A percentile compares a stretch with the other conserved stretches of the same genome.
Evolutionary conservation across 73 alveolate genomes (phyloP).

Genomic region (Blepharisma japonicum): DNA sequence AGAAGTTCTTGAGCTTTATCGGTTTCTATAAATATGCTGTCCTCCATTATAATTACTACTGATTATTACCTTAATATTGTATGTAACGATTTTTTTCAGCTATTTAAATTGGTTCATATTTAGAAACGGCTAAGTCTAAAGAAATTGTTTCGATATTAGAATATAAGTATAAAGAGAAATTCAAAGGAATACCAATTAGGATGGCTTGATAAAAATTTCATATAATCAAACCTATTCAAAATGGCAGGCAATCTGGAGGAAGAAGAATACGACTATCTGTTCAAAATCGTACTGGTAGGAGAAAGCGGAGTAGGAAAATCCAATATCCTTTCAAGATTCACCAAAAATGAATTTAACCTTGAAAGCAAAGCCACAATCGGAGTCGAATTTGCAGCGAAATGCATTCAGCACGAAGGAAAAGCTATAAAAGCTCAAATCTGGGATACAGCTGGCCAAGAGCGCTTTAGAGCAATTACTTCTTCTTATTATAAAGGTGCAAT

Average conservation of each 20-base stretch:
- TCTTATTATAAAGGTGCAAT: constrained; percentile 44
- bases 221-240: too few species aligned
- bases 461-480: constrained; percentile 44
- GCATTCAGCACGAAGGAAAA: constrained; percentile 38
- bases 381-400: constrained; percentile 59
- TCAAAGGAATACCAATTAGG: too few species aligned
- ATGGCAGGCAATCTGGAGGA: constrained; percentile 25
- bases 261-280: constrained; percentile 58
- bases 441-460: constrained; percentile 58
- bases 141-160: too few species aligned
- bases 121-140: too few species aligned
- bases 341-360: constrained; percentile 53
- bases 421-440: constrained; percentile 36
- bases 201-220: too few species aligned
- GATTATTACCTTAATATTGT: too few species aligned
- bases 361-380: constrained; percentile 59
- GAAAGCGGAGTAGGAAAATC: constrained; percentile 72
- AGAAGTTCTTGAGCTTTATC: too few species aligned
- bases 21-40: too few species aligned
- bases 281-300: constrained; percentile 74
- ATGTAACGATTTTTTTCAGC: too few species aligned
- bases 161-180: too few species aligned
- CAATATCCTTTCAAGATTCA: constrained; percentile 45
- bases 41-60: too few species aligned
- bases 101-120: too few species aligned